Evolutionary conservation across 169 alveolate genomes (phyloP).

Genomic region (Plasmodium knowlesi): DNA sequence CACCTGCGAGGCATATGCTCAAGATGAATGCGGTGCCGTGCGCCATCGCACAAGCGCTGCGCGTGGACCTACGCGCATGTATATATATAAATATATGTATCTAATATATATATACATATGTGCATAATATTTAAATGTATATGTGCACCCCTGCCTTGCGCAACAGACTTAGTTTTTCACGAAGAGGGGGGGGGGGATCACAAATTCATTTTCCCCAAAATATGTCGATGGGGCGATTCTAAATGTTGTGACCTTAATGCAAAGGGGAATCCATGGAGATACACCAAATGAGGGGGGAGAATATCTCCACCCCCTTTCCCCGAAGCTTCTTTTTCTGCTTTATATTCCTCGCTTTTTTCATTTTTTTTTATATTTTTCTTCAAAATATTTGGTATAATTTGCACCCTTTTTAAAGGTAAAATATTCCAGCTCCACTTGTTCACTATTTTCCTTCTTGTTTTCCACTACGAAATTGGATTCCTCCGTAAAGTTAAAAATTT

Average conservation of each 20-base stretch:
- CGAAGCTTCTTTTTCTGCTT: not conserved
- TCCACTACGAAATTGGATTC: constrained; percentile 59
- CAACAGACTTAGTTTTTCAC: not conserved
- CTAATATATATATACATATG: not conserved
- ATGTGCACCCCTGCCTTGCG: not conserved
- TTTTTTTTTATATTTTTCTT: constrained; percentile 35
- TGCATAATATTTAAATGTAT: not conserved
- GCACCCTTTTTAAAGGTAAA: constrained; percentile 73
- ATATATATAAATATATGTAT: not conserved
- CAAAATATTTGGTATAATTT: constrained; percentile 59
- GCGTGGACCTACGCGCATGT: not conserved
- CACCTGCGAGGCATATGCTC: not conserved
- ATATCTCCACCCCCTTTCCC: not conserved
- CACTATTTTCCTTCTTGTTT: constrained; percentile 57
- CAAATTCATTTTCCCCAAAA: not conserved
- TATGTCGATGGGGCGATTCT: not conserved
- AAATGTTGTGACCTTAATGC: not conserved
- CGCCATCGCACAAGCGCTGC: not conserved
- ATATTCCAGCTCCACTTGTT: constrained; percentile 42
- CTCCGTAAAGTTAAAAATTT: constrained; percentile 39
- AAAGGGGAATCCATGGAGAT: not conserved
- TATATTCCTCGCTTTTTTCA: not conserved
- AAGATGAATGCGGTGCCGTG: not conserved
- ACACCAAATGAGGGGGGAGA: not conserved
- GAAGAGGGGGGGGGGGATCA: not conserved